Evolutionary conservation across 179 eudicot species (phyloP), one percentile per base, ranked within the genome.

Genomic region (Vitellaria paradoxa): DNA sequence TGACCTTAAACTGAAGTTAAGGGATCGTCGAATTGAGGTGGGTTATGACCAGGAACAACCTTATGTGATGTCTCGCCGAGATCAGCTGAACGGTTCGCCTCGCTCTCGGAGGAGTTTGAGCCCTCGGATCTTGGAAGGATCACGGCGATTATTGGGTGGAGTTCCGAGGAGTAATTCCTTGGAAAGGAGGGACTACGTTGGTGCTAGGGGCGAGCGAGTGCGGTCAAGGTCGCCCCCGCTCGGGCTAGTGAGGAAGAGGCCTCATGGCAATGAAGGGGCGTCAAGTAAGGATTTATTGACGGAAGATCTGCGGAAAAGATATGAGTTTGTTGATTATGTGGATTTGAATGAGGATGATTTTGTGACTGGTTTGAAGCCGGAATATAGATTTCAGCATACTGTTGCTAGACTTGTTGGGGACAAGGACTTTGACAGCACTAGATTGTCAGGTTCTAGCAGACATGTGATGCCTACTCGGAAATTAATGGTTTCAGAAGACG

Each of bases 101-200:
- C 76, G 62, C 23, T 71, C 80, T 12, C 42, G 76, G 80, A 74
- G 79, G 75, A 82, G 77, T 73, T 76, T 73, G 79, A 83, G 88
- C 73, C 76, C 78, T 17, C 78, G 60, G 45, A 21, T 12, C 42
- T 8, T 30, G 0, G 79, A 73, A 30, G 70, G 65, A 9, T 14
- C 61, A 9, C 55, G 62, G 7, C 68, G 81, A 74, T 46, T 20
- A 37, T 49, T 66, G 20, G 75, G 11, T 15, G 65, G 60, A 30
- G 81, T 71, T 56, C 15, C 68, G 6, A 70, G 80, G 76, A 81
- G 83, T 46, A 23, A 14, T 65, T 75, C 84, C 7, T 65, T 68
- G 57, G 86, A 76, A 65, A 77, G 76, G 77, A 78, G 76, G 76
- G 79, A 73, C 46, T 72, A 81, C 61, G 83, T 37, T 24, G 76